Conservation (phyloP, 1,284 basidiomycete species). For the Laetiporus sulphureus region DNA sequence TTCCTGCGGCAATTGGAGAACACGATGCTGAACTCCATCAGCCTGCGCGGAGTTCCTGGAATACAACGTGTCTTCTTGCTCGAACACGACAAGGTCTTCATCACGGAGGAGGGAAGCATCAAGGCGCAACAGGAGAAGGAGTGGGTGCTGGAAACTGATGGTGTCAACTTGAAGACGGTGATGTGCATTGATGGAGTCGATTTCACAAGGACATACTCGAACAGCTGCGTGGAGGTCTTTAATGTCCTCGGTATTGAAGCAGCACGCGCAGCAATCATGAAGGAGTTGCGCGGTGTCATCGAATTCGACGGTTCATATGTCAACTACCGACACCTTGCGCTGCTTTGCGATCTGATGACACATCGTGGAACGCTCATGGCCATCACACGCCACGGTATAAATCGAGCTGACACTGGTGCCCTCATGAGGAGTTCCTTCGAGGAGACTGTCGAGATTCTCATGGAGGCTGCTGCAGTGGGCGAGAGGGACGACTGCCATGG, state of each 20-base stretch:
- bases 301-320: conserved; percentile 99
- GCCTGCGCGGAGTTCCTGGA: conserved; percentile 86
- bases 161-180: conserved; percentile 90
- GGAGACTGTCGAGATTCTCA: conserved; percentile 98
- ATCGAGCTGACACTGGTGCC: conserved; percentile 94
- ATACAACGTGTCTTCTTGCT: conserved; percentile 94
- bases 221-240: conserved; percentile 96
- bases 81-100: conserved; percentile 76
- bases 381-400: conserved; percentile 99
- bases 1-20: conserved; percentile 96
- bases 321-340: conserved; percentile 95
- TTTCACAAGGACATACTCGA: conserved; percentile 88
- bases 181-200: conserved; percentile 96
- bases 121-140: conserved; percentile 64
- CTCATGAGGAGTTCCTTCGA: conserved; percentile 99
- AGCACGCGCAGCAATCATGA: conserved; percentile 89
- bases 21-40: conserved; percentile 96
- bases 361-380: conserved; percentile 95
- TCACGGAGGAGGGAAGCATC: conserved; percentile 62
- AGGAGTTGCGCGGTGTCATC: conserved; percentile 90
- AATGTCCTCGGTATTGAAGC: conserved; percentile 98
- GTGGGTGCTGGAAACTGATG: conserved; percentile 98
- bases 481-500: conserved; percentile 98
- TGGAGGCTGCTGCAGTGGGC: conserved; percentile 97
- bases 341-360: conserved; percentile 98